Base-by-base conservation (phyloP, 2,329 filamentous ascomycete species). In the Chaetomium globosum region DNA sequence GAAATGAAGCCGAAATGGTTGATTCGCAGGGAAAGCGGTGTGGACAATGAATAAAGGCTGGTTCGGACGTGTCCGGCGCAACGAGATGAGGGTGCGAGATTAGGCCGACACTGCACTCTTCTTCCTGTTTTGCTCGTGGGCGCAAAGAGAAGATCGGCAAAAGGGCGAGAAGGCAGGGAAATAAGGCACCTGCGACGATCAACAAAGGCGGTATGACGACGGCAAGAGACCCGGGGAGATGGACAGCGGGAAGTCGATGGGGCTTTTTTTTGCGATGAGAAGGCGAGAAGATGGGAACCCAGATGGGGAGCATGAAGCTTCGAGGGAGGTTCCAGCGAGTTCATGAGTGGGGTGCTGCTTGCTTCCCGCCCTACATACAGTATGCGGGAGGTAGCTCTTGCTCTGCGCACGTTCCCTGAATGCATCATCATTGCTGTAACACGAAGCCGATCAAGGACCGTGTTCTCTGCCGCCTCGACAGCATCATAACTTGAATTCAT, bases 341-440 rank as follows among this genome's bases (percentile, higher is more conserved):
- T 65, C 65, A 65, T 52, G 65, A 69, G 71, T 73, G 71, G 71
- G 71, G 71, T 71, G 69, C 16, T 36, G 33, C 39, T n/a, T 43
- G 39, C 63, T 71, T 71, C 63, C 68, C 67, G 71, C 64, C 66
- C 68, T 68, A 56, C 65, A 58, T 39, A 43, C 55, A 57, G 59
- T 55, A 43, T 43, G 39, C 39, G 39, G 39, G 39, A 43, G 39
- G 39, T 43, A 46, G 55, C 59, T 54, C 53, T 31, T 31, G 21
- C 48, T 59, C 36, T 60, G 65, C 36, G 55, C 58, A 64, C 56
- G 60, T 67, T 62, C 61, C 65, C 43, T 63, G 54, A 64, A 65
- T 68, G 58, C 65, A 61, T 67, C 68, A 61, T 66, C 61, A 61
- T 36, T 10, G 33, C 65, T 59, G 46, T 61, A 58, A 66, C 65